Conservation (phyloP, 2,329 filamentous ascomycete species). For the Curvularia sp. region DNA sequence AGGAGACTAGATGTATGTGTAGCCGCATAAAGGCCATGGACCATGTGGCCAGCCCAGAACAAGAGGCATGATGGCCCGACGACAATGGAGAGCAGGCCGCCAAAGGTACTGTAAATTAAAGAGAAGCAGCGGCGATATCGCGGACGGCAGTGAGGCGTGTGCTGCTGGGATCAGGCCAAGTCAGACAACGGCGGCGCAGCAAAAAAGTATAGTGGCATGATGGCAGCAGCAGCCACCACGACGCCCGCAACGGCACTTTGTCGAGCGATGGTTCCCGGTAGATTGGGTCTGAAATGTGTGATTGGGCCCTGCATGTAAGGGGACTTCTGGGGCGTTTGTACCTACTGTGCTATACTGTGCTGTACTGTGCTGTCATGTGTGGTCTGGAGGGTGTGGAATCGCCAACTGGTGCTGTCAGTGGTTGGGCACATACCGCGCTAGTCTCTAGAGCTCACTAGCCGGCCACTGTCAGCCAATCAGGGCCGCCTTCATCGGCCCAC, state of each 20-base stretch:
- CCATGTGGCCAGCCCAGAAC: constrained; percentile 8
- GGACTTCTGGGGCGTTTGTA: constrained; percentile 20
- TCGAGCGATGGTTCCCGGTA: background rate
- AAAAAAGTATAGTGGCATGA: background rate
- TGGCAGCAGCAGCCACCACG: background rate
- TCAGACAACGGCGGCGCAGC: constrained; percentile 5
- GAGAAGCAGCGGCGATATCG: constrained; percentile 13
- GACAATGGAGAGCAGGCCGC: constrained; percentile 32
- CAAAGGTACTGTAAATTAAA: constrained; percentile 19
- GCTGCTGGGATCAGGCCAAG: constrained; percentile 5
- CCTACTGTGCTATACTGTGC: no score
- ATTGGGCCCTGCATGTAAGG: background rate
- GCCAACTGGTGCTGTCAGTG: constrained; percentile 8
- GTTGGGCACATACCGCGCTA: constrained; percentile 7
- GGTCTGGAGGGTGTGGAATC: constrained; percentile 17
- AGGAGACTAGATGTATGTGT: constrained; percentile 1
- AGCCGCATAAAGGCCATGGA: constrained; percentile 15
- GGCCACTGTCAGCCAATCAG: constrained; percentile 22
- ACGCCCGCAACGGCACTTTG: background rate
- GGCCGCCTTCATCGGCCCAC: constrained; percentile 3
- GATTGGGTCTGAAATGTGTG: background rate
- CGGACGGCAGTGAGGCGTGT: constrained; percentile 1
- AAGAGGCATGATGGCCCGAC: constrained; percentile 38
- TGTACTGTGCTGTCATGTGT: no score
- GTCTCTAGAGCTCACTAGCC: constrained; percentile 10